Conservation (phyloP, 345 rosid genomes). For the Rhizophora mangle region DNA sequence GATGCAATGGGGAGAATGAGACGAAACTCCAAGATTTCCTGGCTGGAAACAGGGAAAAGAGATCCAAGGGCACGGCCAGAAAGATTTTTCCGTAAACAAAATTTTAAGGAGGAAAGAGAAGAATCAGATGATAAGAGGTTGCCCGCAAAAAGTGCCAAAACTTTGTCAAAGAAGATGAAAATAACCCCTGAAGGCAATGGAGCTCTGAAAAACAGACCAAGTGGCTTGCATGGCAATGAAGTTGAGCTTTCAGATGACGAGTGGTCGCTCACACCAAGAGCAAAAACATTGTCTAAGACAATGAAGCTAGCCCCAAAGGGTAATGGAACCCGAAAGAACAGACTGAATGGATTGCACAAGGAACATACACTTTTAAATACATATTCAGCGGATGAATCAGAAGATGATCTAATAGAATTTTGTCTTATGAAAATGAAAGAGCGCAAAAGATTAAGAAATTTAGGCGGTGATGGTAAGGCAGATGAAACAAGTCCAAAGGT, state of each 20-base stretch:
- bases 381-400: constrained; percentile 21
- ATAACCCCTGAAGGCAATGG: constrained; percentile 6
- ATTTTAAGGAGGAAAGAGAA: background rate
- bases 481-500: constrained; percentile 9
- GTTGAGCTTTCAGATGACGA: background rate
- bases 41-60: constrained; percentile 22
- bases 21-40: background rate
- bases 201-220: constrained; percentile 20
- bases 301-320: constrained; percentile 11
- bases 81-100: background rate
- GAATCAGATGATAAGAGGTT: background rate
- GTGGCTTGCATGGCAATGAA: background rate
- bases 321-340: constrained; percentile 23
- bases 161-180: constrained; percentile 21
- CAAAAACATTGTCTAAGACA: constrained; percentile 16
- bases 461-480: background rate
- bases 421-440: constrained; percentile 25
- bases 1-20: constrained; percentile 13
- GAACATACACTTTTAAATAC: constrained; percentile 3
- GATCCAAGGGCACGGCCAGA: background rate
- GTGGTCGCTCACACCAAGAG: constrained; percentile 5
- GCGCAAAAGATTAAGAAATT: constrained; percentile 13
- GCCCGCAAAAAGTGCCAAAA: constrained; percentile 4
- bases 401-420: constrained; percentile 22
- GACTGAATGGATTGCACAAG: constrained; percentile 11